Evolutionary conservation across 768 basidiomycete species (phyloP).

Genomic region (Amylocystis lapponica): DNA sequence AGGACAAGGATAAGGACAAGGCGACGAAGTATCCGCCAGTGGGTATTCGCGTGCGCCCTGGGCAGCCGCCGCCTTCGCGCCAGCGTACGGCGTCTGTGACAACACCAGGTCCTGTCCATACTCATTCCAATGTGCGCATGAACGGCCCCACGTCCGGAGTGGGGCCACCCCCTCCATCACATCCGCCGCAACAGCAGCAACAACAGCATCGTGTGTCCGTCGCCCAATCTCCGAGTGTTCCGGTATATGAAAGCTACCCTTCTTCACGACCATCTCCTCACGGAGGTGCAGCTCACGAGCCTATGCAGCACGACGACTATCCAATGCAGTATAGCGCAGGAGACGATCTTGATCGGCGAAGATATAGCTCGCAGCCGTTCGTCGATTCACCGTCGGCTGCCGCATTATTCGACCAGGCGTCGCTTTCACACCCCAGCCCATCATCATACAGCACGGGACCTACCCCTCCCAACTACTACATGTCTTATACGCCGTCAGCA

Average conservation of each 20-base stretch:
- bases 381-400: slow-evolving; percentile 14
- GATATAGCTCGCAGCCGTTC: slow-evolving; percentile 14
- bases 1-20: slow-evolving; percentile 34
- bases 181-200: too few species aligned
- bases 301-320: slow-evolving; percentile 15
- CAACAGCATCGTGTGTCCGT: slow-evolving; percentile 2
- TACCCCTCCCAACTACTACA: slow-evolving; percentile 13
- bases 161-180: slow-evolving; percentile 1
- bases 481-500: slow-evolving; percentile 9
- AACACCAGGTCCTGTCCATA: slow-evolving; percentile 1
- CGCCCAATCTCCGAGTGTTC: slow-evolving; percentile 6
- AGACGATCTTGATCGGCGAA: slow-evolving; percentile 11
- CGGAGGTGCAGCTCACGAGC: slow-evolving; percentile 5
- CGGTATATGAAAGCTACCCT: slow-evolving; percentile 7
- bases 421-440: slow-evolving; percentile 7
- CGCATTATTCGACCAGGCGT: slow-evolving; percentile 9
- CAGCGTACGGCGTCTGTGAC: slow-evolving; percentile 12
- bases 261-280: neutral
- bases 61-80: slow-evolving; percentile 10
- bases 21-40: slow-evolving; percentile 33
- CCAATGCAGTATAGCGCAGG: slow-evolving; percentile 11
- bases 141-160: neutral
- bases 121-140: neutral
- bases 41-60: slow-evolving; percentile 42
- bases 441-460: slow-evolving; percentile 7